phyloP scores from a whole-genome alignment of 1,284 basidiomycete species.

The Tilletia caries region DNA sequence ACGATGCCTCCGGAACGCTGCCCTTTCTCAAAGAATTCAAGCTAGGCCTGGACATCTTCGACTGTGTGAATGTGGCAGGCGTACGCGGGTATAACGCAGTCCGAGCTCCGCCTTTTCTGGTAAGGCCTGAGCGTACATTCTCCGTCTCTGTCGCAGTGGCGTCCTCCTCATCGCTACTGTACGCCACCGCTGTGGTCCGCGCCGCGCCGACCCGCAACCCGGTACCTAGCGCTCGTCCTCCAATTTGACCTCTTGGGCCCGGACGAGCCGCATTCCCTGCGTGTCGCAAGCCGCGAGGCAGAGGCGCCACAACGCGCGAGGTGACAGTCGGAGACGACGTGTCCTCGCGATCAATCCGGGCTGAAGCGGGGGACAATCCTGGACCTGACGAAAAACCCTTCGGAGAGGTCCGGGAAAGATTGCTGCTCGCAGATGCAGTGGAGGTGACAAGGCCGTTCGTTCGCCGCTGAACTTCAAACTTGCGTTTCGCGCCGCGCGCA shows the following conservation, averaged over 20 bases:
- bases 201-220: constrained; percentile 1
- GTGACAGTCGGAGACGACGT: not conserved
- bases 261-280: not conserved
- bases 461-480: constrained; percentile 7
- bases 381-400: not conserved
- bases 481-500: constrained; percentile 15
- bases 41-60: not conserved
- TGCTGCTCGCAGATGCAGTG: no score
- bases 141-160: constrained; percentile 1
- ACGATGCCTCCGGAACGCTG: no score
- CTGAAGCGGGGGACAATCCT: not conserved
- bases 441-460: not conserved
- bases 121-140: no score
- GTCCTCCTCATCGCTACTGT: constrained; percentile 6
- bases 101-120: not conserved
- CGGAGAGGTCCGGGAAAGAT: not conserved
- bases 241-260: not conserved
- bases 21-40: no score
- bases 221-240: not conserved
- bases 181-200: constrained; percentile 7
- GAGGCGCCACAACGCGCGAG: not conserved
- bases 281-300: not conserved
- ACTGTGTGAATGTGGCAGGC: not conserved
- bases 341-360: not conserved
- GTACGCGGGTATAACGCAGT: not conserved